Conservation (phyloP, 768 basidiomycete genomes). For the Boletus pseudopeckii region DNA sequence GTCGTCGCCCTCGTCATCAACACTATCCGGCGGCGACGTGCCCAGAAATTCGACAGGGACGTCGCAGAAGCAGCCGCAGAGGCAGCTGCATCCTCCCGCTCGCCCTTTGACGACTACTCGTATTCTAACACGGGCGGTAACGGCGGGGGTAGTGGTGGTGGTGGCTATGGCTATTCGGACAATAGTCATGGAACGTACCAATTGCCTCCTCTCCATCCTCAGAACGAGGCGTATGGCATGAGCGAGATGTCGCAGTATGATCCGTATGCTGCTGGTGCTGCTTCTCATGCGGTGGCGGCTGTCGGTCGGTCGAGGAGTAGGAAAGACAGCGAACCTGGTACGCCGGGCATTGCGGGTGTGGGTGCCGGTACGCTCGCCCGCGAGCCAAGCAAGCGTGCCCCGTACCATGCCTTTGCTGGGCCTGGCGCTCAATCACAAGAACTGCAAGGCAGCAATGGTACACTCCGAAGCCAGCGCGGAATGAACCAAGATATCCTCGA, state of each 20-base stretch:
- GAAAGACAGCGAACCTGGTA: conserved; percentile 31
- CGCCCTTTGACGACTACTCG: conserved; percentile 50
- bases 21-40: conserved; percentile 59
- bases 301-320: conserved; percentile 23
- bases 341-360: conserved; percentile 40
- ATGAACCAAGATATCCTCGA: conserved; percentile 28
- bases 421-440: conserved; percentile 25
- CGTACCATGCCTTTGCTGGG: conserved; percentile 40
- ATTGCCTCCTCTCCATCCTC: conserved; percentile 41
- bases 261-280: conserved; percentile 29
- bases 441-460: conserved; percentile 11
- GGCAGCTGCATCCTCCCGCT: conserved; percentile 50
- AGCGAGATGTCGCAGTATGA: conserved; percentile 43
- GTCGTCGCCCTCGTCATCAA: conserved; percentile 48
- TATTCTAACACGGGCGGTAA: conserved; percentile 25
- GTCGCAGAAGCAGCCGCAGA: conserved; percentile 68
- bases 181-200: conserved; percentile 56
- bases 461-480: conserved; percentile 19
- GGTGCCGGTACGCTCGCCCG: conserved; percentile 32
- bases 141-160: conserved; percentile 14
- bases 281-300: conserved; percentile 21
- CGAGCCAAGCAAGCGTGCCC: conserved; percentile 29
- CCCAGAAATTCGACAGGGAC: conserved; percentile 65
- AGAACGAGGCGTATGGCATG: conserved; percentile 49
- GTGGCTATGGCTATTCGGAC: conserved; percentile 42